Evolutionary conservation across 2,329 filamentous ascomycete species (phyloP), one percentile per base, ranked within the genome.

Genomic region (Aquanectria penicillioides): DNA sequence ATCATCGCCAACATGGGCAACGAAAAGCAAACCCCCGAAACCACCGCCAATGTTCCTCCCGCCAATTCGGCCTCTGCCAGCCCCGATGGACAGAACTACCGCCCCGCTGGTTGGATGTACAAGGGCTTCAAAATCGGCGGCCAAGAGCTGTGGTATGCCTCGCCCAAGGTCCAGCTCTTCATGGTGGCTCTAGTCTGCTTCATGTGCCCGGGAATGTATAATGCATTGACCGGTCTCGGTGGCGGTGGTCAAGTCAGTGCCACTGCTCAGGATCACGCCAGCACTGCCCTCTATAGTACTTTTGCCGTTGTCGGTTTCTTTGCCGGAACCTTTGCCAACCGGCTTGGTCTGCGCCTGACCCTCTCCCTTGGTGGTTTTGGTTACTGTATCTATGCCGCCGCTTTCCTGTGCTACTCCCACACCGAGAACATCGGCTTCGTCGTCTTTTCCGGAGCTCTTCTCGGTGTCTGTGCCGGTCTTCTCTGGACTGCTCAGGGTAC

Each of bases 401-500:
- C 85, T 52, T 90, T 92, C 76, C 81, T 93, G 34, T 84, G 80
- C 77, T 93, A 89, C 77, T 87, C 86, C 69, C 89, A 92, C 77
- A 90, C 81, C 18, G 55, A 80, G 51, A 90, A 90, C 71, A 77
- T 83, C 59, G 89, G 88, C 59, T 94, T 92, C 77, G 87, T 89
- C 72, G 86, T 91, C 68, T 93, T 94, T 67, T 86, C 91, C 6
- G 92, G 92, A 66, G 89, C 88, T 13, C 83, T 92, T 61, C 86
- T 94, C 41, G 92, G 92, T 75, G 79, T 92, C 56, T 94, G 91
- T 71, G 92, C 92, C 41, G 91, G 90, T 71, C 81, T 94, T 33
- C 81, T 95, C 31, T 95, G 92, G 92, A 89, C 89, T 28, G 92
- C 90, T 1, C 91, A 94, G 77, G 91, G 92, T 59, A 88, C 90